Conservation (phyloP, 2,329 filamentous ascomycete genomes). For the Colletotrichum chlorophyti region DNA sequence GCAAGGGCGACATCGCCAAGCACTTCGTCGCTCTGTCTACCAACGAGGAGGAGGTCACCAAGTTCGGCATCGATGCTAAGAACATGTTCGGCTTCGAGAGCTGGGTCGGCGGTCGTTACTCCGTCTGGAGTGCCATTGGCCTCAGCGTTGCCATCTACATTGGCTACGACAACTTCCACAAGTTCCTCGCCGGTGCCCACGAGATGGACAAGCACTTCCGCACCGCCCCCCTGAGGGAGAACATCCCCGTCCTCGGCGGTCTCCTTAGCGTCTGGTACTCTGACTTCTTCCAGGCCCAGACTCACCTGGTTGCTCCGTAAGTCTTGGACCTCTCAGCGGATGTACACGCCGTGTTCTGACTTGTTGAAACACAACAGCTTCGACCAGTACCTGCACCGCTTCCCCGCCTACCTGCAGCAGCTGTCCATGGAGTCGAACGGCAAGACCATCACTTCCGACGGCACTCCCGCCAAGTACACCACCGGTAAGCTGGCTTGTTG, state of each 20-base stretch:
- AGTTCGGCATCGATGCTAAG: constrained; percentile 98
- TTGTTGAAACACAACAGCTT: constrained; percentile 67
- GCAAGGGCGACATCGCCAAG: constrained; percentile 91
- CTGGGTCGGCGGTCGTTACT: constrained; percentile 98
- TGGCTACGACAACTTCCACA: constrained; percentile 96
- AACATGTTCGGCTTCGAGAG: constrained; percentile 99
- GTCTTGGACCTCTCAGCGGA: constrained; percentile 40
- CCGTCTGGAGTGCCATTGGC: constrained; percentile 98
- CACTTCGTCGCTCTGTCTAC: constrained; percentile 98
- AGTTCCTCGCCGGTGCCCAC: constrained; percentile 93
- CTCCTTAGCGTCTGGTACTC: constrained; percentile 98
- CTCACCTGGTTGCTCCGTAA: constrained; percentile 93
- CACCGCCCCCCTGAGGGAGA: constrained; percentile 87
- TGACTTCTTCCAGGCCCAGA: constrained; percentile 98
- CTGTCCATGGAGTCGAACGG: constrained; percentile 99
- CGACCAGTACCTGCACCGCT: constrained; percentile 98
- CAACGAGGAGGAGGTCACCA: constrained; percentile 93
- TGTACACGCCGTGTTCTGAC: background rate
- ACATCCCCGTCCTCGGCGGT: constrained; percentile 92
- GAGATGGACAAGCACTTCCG: constrained; percentile 99
- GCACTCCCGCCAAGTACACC: constrained; percentile 93
- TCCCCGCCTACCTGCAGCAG: constrained; percentile 98
- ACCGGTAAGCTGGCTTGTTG: constrained; percentile 60
- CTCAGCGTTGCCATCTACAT: constrained; percentile 94
- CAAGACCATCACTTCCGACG: constrained; percentile 92